phyloP scores from a whole-genome alignment of 78 protist species.

The Dictyostelium intermedium region DNA sequence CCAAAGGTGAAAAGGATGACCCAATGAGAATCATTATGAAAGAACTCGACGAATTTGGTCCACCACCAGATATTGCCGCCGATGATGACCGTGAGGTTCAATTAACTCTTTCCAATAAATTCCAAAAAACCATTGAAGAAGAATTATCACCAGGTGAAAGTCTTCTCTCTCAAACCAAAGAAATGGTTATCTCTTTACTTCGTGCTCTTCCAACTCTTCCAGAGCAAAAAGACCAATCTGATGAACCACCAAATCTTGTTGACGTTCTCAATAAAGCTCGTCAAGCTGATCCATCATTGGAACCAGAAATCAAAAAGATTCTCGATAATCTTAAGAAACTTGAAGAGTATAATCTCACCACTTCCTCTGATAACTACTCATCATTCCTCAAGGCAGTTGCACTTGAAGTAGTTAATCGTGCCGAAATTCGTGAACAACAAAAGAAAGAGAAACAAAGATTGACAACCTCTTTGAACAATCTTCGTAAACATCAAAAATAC shows the following conservation, averaged over 20 bases:
- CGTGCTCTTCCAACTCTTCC: conserved; percentile 80
- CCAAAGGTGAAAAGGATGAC: conserved; percentile 79
- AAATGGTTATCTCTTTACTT: conserved; percentile 77
- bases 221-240: conserved; percentile 71
- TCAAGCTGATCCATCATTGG: conserved; percentile 76
- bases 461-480: conserved; percentile 60
- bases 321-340: conserved; percentile 81
- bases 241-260: conserved; percentile 62
- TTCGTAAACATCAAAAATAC: conserved; percentile 80
- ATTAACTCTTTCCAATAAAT: conserved; percentile 81
- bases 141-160: conserved; percentile 75
- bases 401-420: conserved; percentile 85
- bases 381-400: conserved; percentile 82
- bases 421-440: conserved; percentile 87
- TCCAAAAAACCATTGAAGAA: conserved; percentile 83
- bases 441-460: conserved; percentile 78
- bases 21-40: conserved; percentile 83
- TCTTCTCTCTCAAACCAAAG: conserved; percentile 76
- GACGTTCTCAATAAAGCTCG: conserved; percentile 66
- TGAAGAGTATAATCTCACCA: conserved; percentile 77
- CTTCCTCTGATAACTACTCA: conserved; percentile 70
- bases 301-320: conserved; percentile 80
- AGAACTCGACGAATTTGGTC: conserved; percentile 81
- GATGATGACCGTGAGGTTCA: conserved; percentile 85
- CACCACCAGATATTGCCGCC: conserved; percentile 72